phyloP scores from a whole-genome alignment of 1,284 basidiomycete genomes.

The Porogramme epimiltina region DNA sequence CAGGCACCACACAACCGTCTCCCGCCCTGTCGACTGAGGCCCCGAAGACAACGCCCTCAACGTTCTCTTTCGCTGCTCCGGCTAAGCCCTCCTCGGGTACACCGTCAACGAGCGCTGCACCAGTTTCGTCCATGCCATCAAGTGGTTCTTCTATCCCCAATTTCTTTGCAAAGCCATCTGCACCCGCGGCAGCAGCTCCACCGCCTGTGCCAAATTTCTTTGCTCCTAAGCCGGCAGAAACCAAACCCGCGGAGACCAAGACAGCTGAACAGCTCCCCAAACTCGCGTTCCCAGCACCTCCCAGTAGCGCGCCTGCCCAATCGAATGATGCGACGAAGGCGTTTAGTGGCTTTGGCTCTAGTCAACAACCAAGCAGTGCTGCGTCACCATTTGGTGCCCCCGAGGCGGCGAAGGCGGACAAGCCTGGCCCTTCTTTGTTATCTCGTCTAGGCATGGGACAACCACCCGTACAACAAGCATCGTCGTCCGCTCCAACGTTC shows the following conservation, averaged over 20 bases:
- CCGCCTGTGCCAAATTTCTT: slow-evolving; percentile 29
- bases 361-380: not conserved
- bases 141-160: slow-evolving; percentile 17
- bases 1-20: slow-evolving; percentile 3
- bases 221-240: slow-evolving; percentile 9
- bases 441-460: slow-evolving; percentile 24
- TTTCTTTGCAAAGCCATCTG: slow-evolving; percentile 23
- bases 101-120: not conserved
- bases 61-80: slow-evolving; percentile 20
- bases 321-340: slow-evolving; percentile 11
- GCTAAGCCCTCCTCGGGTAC: slow-evolving; percentile 9
- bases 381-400: not conserved
- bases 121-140: slow-evolving; percentile 14
- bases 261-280: too few relatives aligned
- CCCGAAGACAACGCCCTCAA: slow-evolving; percentile 7
- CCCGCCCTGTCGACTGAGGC: slow-evolving; percentile 9
- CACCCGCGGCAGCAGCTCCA: slow-evolving; percentile 4
- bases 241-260: not conserved
- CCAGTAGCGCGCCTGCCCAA: not conserved
- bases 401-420: not conserved
- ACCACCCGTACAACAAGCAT: slow-evolving; percentile 8
- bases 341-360: too few relatives aligned
- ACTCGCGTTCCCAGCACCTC: not conserved
- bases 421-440: slow-evolving; percentile 21
- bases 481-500: slow-evolving; percentile 6